These are phyloP conservation scores for Penicillium sp. DNA, from an alignment of 2,329 filamentous ascomycete species.

Conservation along the genomic window DNA sequence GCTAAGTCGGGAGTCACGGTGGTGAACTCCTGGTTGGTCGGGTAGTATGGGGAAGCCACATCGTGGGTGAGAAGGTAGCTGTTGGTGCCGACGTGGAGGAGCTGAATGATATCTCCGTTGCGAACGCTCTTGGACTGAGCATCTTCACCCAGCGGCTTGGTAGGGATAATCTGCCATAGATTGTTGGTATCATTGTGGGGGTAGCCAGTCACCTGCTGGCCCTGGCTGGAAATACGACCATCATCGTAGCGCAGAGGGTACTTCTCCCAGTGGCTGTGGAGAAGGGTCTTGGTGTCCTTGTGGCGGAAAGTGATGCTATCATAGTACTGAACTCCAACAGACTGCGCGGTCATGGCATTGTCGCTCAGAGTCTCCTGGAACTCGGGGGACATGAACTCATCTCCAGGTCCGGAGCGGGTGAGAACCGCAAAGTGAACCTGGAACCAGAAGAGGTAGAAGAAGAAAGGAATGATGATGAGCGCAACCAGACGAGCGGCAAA, in stretches of 20 bases:
- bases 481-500: constrained; percentile 85
- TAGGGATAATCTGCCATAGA: constrained; percentile 89
- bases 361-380: constrained; percentile 97
- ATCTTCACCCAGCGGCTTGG: constrained; percentile 56
- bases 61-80: constrained; percentile 89
- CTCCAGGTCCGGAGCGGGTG: constrained; percentile 84
- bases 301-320: constrained; percentile 86
- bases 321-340: constrained; percentile 85
- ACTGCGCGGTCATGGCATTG: constrained; percentile 87
- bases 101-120: constrained; percentile 82
- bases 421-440: constrained; percentile 97
- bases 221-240: constrained; percentile 93
- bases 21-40: constrained; percentile 98
- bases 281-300: constrained; percentile 95
- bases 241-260: constrained; percentile 97
- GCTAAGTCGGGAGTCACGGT: constrained; percentile 75
- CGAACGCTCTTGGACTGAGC: constrained; percentile 67
- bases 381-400: constrained; percentile 98
- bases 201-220: constrained; percentile 97
- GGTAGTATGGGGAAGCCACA: constrained; percentile 92
- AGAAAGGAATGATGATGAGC: constrained; percentile 86
- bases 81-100: constrained; percentile 85
- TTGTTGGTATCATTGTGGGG: constrained; percentile 99
- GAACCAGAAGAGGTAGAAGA: constrained; percentile 99
- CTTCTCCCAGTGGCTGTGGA: constrained; percentile 86